Base-by-base conservation (phyloP, 352 stramenopile genomes). In the Phytopythium kandeliae region DNA sequence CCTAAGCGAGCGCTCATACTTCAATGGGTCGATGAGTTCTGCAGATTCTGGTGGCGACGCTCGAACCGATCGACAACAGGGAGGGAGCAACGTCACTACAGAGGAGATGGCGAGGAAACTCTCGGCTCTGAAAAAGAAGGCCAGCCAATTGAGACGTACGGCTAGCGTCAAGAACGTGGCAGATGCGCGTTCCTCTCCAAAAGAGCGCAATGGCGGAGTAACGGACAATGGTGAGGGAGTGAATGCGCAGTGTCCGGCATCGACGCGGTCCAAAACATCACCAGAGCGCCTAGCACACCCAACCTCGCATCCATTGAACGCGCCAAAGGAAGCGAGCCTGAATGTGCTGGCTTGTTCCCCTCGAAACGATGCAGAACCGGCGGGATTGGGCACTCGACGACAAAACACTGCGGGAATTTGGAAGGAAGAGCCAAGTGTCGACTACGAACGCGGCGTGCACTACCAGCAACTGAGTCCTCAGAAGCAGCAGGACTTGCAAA, bases 51-150 rank as follows among this genome's bases (percentile, higher is more conserved):
- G n/a, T 4, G 40, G 25, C 6, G 17, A 11, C 17, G 38, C 4
- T 15, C 12, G 28, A n/a, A 38, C 2, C 15, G 22, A 24, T 33
- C 26, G 11, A 30, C 11, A 45, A 13, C 47, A 28, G 15, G 11
- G 3, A 33, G 28, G 33, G 16, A 16, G 16, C 31, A 19, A 7
- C 4, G 38, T 15, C 4, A 28, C 21, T 28, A 51, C n/a, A 6
- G 62, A 77, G 12, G 59, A 80, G 4, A 69, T 83, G 15, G 51
- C 63, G 2, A 67, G 75, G 6, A 89, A 87, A 28, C 51, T 92
- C 19, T 55, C 64, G 40, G 57, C 67, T 2, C 61, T 92, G 24
- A 89, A 85, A 60, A 66, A 67, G 41, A 90, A 87, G 62, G 65
- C 75, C 3, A 67, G 62, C 30, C 56, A 80, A 17, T 42, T 86